These are phyloP conservation scores for Colletotrichum liaoningense DNA, from an alignment of 2,329 filamentous ascomycete genomes.

Conservation along the genomic window DNA sequence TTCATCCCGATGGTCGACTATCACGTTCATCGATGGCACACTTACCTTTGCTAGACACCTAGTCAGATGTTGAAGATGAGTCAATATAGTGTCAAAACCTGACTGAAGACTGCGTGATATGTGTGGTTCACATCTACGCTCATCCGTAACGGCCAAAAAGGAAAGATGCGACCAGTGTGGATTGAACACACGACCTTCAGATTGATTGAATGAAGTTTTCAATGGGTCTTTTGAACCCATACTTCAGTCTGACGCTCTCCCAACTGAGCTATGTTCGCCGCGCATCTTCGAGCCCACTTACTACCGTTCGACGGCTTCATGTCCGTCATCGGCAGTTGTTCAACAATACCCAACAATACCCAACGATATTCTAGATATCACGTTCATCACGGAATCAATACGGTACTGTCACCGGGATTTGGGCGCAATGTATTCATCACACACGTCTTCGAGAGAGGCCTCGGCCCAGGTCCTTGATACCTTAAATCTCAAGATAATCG, in stretches of 20 bases:
- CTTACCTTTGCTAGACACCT: too few species aligned
- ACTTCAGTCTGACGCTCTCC: constrained; percentile 35
- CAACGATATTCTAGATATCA: background rate
- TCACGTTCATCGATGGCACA: too few species aligned
- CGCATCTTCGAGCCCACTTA: background rate
- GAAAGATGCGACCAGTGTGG: constrained; percentile 34
- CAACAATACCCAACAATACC: background rate
- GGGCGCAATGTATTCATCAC: background rate
- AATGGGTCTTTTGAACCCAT: constrained; percentile 9
- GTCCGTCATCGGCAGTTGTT: background rate
- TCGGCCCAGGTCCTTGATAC: too few species aligned
- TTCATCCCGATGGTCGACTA: too few species aligned
- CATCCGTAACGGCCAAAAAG: background rate
- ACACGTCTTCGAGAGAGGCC: too few species aligned
- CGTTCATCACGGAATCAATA: too few species aligned
- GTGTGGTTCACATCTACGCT: too few species aligned
- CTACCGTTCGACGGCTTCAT: fast-evolving
- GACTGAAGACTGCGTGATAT: too few species aligned
- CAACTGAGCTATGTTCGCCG: constrained; percentile 34
- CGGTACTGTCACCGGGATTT: too few species aligned
- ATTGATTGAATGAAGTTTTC: constrained; percentile 27
- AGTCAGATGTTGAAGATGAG: too few species aligned
- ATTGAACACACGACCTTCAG: constrained; percentile 35
- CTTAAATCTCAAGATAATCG: too few species aligned
- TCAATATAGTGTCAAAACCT: too few species aligned